Evolutionary conservation across 2,329 filamentous ascomycete species (phyloP).

Genomic region (Fusarium mangiferae): DNA sequence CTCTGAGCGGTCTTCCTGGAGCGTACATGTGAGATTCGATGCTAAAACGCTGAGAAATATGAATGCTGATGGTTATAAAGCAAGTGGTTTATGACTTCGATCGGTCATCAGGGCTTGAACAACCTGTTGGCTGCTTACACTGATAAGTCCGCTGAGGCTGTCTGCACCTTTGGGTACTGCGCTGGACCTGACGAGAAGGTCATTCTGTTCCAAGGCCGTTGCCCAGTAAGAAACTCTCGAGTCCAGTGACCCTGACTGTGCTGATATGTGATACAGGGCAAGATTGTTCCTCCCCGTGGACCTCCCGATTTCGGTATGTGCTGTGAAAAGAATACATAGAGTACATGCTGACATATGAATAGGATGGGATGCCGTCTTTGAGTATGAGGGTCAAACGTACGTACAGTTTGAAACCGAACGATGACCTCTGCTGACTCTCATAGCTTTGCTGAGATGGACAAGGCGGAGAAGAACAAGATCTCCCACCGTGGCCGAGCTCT

Average conservation of each 20-base stretch:
- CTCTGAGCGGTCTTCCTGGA: slow-evolving; percentile 89
- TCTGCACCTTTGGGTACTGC: slow-evolving; percentile 96
- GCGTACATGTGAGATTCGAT: slow-evolving; percentile 82
- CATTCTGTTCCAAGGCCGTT: slow-evolving; percentile 91
- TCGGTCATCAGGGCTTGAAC: slow-evolving; percentile 88
- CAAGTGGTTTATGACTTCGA: slow-evolving; percentile 90
- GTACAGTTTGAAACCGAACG: slow-evolving; percentile 30
- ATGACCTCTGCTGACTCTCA: slow-evolving; percentile 14
- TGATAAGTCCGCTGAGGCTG: slow-evolving; percentile 90
- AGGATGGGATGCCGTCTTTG: slow-evolving; percentile 98
- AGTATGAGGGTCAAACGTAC: slow-evolving; percentile 87
- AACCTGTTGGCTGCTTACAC: slow-evolving; percentile 88
- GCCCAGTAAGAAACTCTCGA: slow-evolving; percentile 66
- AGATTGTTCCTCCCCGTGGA: slow-evolving; percentile 86
- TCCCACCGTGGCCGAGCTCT: slow-evolving; percentile 92
- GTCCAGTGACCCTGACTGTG: not conserved
- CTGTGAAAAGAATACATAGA: not conserved
- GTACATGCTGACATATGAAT: slow-evolving; percentile 19
- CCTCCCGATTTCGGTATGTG: slow-evolving; percentile 80
- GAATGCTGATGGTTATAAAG: slow-evolving; percentile 57
- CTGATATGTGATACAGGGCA: slow-evolving; percentile 59
- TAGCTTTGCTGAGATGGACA: slow-evolving; percentile 94
- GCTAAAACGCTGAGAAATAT: not conserved
- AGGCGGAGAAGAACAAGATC: slow-evolving; percentile 86
- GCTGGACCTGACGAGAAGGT: slow-evolving; percentile 85